Evolutionary conservation across 495 filamentous ascomycete species (phyloP), one percentile per base, ranked within the genome.

Genomic region (Aspergillus steynii): DNA sequence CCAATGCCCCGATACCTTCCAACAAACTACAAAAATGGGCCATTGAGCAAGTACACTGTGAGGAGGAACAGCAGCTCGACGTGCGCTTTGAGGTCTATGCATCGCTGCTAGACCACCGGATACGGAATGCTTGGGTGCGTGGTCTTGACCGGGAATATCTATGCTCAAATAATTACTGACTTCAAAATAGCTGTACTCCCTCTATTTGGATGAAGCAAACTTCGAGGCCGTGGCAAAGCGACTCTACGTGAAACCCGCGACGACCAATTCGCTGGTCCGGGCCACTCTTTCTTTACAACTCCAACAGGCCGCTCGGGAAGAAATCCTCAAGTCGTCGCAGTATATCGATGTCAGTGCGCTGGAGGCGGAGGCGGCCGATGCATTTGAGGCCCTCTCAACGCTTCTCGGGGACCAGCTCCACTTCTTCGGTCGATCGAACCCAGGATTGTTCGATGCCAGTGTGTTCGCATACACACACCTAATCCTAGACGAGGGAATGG

Each of bases 391-490:
- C 2, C 74, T 99, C 26, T 88, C 87, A 2, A 78, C 77, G n/a
- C 61, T 93, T 0, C 79, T 99, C 6, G 83, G 84, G 0, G 77
- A 83, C 1, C 77, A 87, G 50, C 63, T 80, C 37, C 90, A 88
- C 77, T 93, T 92, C 71, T 91, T 91, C 73, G 82, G 78, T 4
- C 77, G 75, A 3, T 68, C 74, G 9, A 78, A 74, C 29, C 92
- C 95, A 2, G 84, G 86, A 0, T 66, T 93, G 12, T 91, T 99
- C 65, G 95, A 99, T 73, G 92, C 93, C 29, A 85, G 82, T 58
- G 85, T 97, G 27, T 98, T 96, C 77, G 88, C 90, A 28, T 99
- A 96, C 73, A 92, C 91, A n/a, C 83, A 94, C 71, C 70, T 96
- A 25, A 80, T 97, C 32, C 69, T 96, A 61, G 83, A 89, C 62